Conservation (phyloP, 306 rosid species). For the Arachis hypogaea region DNA sequence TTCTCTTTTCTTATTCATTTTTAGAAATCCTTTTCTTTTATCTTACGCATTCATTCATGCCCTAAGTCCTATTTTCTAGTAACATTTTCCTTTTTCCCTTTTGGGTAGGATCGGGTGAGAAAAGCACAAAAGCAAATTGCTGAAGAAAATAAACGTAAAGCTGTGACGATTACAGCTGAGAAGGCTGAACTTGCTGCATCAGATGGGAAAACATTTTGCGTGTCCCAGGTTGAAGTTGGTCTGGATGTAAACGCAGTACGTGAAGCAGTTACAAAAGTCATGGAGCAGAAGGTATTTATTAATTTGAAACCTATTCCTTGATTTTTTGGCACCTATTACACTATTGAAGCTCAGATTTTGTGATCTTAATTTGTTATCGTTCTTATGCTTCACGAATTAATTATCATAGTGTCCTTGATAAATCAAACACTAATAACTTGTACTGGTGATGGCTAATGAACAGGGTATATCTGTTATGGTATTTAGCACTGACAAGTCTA, state of each 20-base stretch:
- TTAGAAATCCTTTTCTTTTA: conserved; percentile 2
- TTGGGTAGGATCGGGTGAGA: conserved; percentile 67
- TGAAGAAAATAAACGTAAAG: conserved; percentile 82
- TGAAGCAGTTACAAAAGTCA: conserved; percentile 83
- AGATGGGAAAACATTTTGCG: conserved; percentile 69
- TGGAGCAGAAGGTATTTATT: conserved; percentile 72
- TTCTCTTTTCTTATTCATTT: conserved; percentile 13
- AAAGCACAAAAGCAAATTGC: conserved; percentile 88
- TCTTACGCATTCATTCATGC: conserved; percentile 2
- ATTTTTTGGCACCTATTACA: conserved; percentile 20
- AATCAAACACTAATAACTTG: conserved; percentile 36
- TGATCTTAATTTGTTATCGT: conserved; percentile 8
- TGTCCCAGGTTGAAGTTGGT: conserved; percentile 84
- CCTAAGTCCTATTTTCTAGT: conserved; percentile 10
- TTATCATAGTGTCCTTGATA: not conserved
- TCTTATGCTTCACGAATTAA: conserved; percentile 13
- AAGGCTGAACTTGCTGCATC: conserved; percentile 75
- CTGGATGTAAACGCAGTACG: conserved; percentile 94
- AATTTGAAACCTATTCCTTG: conserved; percentile 9
- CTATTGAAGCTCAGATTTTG: not conserved
- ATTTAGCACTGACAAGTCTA: conserved; percentile 79
- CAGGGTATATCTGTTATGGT: conserved; percentile 93
- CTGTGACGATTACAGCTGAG: conserved; percentile 65
- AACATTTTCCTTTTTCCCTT: conserved; percentile 19
- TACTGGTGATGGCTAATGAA: conserved; percentile 38